These are phyloP conservation scores for Diaporthe caulivora DNA, from an alignment of 2,329 filamentous ascomycete genomes.

Conservation along the genomic window DNA sequence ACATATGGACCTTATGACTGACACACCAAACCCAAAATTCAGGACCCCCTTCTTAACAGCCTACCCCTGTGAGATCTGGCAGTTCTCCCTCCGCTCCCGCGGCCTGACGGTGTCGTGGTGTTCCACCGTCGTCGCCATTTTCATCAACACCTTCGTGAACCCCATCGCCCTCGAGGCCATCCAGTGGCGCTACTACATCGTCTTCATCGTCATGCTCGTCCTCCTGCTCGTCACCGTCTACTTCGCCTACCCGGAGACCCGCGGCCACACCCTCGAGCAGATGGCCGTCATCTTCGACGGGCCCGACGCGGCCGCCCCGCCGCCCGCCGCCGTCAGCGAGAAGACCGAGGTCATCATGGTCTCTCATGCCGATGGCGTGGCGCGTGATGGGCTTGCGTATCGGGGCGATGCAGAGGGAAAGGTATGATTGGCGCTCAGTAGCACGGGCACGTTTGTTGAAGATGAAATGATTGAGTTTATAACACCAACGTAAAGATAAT, in stretches of 20 bases:
- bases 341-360: constrained; percentile 12
- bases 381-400: background rate
- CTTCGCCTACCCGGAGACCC: constrained; percentile 41
- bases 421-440: no score
- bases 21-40: background rate
- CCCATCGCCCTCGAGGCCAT: constrained; percentile 41
- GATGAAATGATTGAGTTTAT: no score
- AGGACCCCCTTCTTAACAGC: constrained; percentile 47
- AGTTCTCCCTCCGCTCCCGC: constrained; percentile 62
- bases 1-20: background rate
- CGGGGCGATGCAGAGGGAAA: background rate
- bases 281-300: constrained; percentile 32
- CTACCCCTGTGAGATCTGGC: constrained; percentile 61
- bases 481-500: background rate
- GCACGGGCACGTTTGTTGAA: no score
- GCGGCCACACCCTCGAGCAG: constrained; percentile 32
- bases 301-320: constrained; percentile 14
- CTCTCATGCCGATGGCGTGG: background rate
- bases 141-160: constrained; percentile 42
- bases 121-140: constrained; percentile 31
- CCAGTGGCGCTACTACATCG: constrained; percentile 44
- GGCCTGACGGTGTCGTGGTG: constrained; percentile 51
- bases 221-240: constrained; percentile 37
- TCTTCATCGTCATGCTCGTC: constrained; percentile 40
- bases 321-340: background rate